Evolutionary conservation across 169 alveolate species (phyloP).

Genomic region (Plasmodium relictum): DNA sequence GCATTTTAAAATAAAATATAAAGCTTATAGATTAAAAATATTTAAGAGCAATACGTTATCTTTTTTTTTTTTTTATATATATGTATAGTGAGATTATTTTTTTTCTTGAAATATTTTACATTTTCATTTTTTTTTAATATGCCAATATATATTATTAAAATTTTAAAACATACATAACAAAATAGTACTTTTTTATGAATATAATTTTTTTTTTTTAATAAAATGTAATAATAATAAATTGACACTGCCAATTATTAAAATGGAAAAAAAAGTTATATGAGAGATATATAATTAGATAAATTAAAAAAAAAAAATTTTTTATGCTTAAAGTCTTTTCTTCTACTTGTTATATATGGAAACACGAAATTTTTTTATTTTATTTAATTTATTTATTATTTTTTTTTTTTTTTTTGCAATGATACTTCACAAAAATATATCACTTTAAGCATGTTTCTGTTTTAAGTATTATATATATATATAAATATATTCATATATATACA

Average conservation of each 20-base stretch:
- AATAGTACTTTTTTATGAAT: too few species aligned
- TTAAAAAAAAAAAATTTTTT: not conserved
- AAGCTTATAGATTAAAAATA: not conserved
- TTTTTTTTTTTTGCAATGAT: conserved; percentile 16
- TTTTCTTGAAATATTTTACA: too few species aligned
- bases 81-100: not conserved
- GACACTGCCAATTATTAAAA: too few species aligned
- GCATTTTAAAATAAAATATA: conserved; percentile 2
- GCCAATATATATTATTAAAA: too few species aligned
- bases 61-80: not conserved
- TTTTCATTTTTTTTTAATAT: too few species aligned
- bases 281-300: not conserved
- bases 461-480: conserved; percentile 13
- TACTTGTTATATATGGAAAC: conserved; percentile 17
- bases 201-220: too few species aligned
- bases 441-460: conserved; percentile 23
- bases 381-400: not conserved
- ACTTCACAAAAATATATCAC: conserved; percentile 19
- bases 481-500: not conserved
- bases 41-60: conserved; percentile 11
- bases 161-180: too few species aligned
- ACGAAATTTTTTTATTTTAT: not conserved
- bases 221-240: too few species aligned
- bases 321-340: conserved; percentile 29
- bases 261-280: too few species aligned